These are phyloP conservation scores for Telopea speciosissima DNA, from an alignment of 177 flowering plant genomes.

Conservation along the genomic window DNA sequence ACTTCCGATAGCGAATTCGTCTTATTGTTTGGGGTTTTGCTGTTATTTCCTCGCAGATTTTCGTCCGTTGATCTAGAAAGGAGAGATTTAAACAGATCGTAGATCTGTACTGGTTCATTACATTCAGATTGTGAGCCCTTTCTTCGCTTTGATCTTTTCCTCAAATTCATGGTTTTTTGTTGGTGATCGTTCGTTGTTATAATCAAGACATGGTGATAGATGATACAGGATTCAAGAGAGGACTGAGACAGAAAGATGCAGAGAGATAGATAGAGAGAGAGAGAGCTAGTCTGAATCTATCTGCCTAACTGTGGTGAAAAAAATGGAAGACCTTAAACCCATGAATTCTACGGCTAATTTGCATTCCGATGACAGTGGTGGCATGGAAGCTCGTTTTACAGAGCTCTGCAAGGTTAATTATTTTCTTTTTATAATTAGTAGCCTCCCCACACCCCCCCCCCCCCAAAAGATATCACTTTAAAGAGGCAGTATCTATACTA, in stretches of 20 bases:
- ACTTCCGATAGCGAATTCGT: not conserved
- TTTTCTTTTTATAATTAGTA: constrained; percentile 5
- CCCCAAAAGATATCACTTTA: too few relatives aligned
- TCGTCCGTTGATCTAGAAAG: not conserved
- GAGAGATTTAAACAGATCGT: not conserved
- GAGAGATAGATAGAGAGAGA: too few relatives aligned
- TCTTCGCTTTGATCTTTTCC: not conserved
- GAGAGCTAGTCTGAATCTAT: not conserved
- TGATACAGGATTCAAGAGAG: not conserved
- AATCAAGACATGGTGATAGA: not conserved
- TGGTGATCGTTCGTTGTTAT: not conserved
- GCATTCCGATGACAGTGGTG: constrained; percentile 14
- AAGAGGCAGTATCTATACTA: not conserved
- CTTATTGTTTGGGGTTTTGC: not conserved
- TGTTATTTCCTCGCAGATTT: not conserved
- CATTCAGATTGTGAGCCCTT: not conserved
- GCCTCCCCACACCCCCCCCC: not conserved
- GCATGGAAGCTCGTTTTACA: constrained; percentile 42
- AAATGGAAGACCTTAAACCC: constrained; percentile 38
- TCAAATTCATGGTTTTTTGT: not conserved
- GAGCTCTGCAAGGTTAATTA: constrained; percentile 69
- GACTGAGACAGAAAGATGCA: too few relatives aligned
- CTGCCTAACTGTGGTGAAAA: constrained; percentile 7
- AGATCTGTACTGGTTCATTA: not conserved
- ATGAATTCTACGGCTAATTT: constrained; percentile 14